Conservation (phyloP, 805 yeast genomes). For the Pichia rugopelliculosa region DNA sequence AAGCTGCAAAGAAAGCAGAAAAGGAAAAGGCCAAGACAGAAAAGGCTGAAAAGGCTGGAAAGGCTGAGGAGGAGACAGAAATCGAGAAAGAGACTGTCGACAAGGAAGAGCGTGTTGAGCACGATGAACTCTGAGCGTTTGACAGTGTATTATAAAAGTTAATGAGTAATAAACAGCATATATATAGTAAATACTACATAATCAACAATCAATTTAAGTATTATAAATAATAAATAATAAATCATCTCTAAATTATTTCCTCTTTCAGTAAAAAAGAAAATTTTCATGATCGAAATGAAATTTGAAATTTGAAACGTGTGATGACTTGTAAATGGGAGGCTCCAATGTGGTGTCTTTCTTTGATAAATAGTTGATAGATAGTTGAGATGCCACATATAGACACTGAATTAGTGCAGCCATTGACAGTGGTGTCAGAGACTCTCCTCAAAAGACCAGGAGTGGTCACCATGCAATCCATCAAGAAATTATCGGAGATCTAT, state of each 20-base stretch:
- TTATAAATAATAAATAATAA: no score
- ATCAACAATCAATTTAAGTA: no score
- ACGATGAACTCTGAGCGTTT: constrained; percentile 8
- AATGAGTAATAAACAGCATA: background rate
- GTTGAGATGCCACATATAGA: constrained; percentile 29
- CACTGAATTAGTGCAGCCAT: constrained; percentile 27
- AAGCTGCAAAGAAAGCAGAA: constrained; percentile 1
- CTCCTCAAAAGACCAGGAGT: constrained; percentile 30
- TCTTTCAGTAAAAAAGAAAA: no score
- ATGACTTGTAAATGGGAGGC: no score
- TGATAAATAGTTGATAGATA: no score
- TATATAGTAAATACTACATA: background rate
- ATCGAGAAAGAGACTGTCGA: background rate
- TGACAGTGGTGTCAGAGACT: constrained; percentile 28
- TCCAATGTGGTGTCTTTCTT: no score
- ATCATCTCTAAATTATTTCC: no score
- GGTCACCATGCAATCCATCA: constrained; percentile 28
- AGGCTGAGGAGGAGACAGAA: background rate
- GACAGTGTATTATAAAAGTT: no score
- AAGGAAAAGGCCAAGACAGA: constrained; percentile 19
- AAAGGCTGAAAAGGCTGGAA: constrained; percentile 2
- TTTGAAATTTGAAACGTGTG: no score
- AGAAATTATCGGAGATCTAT: constrained; percentile 29
- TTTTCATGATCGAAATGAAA: no score
- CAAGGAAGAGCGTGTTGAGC: background rate